Base-by-base conservation (phyloP, 163 green algal genomes). In the Chlorella variabilis region DNA sequence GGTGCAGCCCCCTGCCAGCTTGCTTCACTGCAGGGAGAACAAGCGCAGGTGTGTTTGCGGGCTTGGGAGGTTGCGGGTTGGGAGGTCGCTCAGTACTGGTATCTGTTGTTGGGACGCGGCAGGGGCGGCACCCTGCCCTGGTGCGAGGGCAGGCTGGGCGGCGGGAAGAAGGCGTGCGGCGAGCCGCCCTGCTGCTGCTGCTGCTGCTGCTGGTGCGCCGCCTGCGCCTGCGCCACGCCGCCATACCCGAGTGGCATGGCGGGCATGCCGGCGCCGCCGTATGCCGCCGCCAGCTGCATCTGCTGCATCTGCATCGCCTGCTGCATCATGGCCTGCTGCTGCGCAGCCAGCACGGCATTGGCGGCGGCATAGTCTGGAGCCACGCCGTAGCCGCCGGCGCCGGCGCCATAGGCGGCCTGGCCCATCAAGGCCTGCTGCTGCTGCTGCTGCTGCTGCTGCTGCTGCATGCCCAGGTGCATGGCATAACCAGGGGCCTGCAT, bases 271-370 rank as follows among this genome's bases (percentile, higher is more conserved):
- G 25, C 54, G 29, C 29, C 29, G 54, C 54, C 38, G 13, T 69
- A 69, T 0, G 25, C 31, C 8, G 48, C 45, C 17, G 70, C 71
- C 54, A 56, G 15, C 36, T 31, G 36, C 18, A 39, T 38, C 25
- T 74, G 66, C 66, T 67, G 23, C 38, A 42, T 34, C 25, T 82
- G 48, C 68, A 59, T 20, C 17, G 27, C 45, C n/a, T 39, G 48
- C 68, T 61, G 49, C 45, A 76, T 51, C 59, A 75, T 59, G 4
- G 65, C 75, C 29, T 63, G 34, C 59, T 75, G 76, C 49, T 77
- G 76, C 3, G 67, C 76, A 1, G 76, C 76, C 56, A 82, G 65
- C 31, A 42, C 58, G 15, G 49, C 31, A 7, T 27, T 33, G 29
- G 39, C 36, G 18, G 62, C 29, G 5, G 62, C 9, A 29, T 71